These are phyloP conservation scores for Lolium multiflorum DNA, from an alignment of 176 grass and related monocot species.

Conservation along the genomic window DNA sequence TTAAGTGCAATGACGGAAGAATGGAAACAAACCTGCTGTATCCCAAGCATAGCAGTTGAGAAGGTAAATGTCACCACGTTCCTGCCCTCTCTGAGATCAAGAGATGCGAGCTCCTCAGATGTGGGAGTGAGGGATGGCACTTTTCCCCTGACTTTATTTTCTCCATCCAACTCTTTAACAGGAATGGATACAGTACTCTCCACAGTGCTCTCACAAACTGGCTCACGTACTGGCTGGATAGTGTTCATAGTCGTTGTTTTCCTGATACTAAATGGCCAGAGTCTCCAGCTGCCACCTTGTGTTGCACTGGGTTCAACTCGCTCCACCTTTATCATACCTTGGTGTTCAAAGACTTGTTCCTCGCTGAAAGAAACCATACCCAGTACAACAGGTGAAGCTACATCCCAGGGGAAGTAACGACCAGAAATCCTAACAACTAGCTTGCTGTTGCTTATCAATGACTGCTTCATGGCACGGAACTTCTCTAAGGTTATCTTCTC, in stretches of 20 bases:
- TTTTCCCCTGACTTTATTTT: slow-evolving; percentile 55
- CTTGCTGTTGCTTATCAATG: slow-evolving; percentile 70
- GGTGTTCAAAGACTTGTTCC: slow-evolving; percentile 68
- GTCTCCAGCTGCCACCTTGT: slow-evolving; percentile 78
- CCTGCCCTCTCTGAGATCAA: slow-evolving; percentile 87
- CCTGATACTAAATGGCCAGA: slow-evolving; percentile 89
- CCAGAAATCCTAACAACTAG: slow-evolving; percentile 81
- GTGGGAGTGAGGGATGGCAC: slow-evolving; percentile 72
- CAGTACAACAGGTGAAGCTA: slow-evolving; percentile 66
- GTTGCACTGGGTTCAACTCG: slow-evolving; percentile 51
- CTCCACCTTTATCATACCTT: slow-evolving; percentile 85
- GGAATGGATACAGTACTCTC: slow-evolving; percentile 37
- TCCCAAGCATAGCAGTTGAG: slow-evolving; percentile 90
- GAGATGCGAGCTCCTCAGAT: slow-evolving; percentile 78
- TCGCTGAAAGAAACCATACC: slow-evolving; percentile 74
- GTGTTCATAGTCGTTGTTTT: slow-evolving; percentile 68
- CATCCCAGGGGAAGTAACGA: slow-evolving; percentile 82
- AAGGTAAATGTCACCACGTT: slow-evolving; percentile 89
- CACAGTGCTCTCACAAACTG: slow-evolving; percentile 12
- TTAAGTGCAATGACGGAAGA: slow-evolving; percentile 29
- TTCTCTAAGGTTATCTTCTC: slow-evolving; percentile 83
- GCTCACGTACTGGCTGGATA: slow-evolving; percentile 36
- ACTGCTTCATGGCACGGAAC: slow-evolving; percentile 69
- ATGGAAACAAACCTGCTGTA: slow-evolving; percentile 68
- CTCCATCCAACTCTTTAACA: slow-evolving; percentile 40